Conservation (phyloP, 106 monocot species). For the Dendrobium nobile region DNA sequence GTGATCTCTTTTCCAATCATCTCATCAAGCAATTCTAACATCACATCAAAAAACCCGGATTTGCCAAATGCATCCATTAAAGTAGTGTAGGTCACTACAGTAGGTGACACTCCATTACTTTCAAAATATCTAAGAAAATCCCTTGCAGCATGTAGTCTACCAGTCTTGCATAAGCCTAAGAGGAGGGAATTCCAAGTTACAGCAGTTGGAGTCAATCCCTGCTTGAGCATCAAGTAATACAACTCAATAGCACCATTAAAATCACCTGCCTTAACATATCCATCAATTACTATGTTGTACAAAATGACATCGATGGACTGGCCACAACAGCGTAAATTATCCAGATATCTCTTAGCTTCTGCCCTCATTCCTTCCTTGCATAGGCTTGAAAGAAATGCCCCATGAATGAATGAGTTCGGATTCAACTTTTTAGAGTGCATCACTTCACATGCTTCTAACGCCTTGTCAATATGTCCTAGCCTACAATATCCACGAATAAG, state of each 20-base stretch:
- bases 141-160: slow-evolving; percentile 28
- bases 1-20: slow-evolving; percentile 44
- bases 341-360: slow-evolving; percentile 50
- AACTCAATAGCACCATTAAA: slow-evolving; percentile 33
- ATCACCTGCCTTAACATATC: slow-evolving; percentile 47
- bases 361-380: slow-evolving; percentile 38
- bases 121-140: slow-evolving; percentile 20
- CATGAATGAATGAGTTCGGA: slow-evolving; percentile 43
- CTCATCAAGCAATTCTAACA: slow-evolving; percentile 42
- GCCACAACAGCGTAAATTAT: slow-evolving; percentile 23
- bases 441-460: slow-evolving; percentile 37
- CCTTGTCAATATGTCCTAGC: slow-evolving; percentile 49
- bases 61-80: slow-evolving; percentile 57
- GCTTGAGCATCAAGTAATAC: slow-evolving; percentile 30
- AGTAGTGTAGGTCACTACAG: slow-evolving; percentile 61
- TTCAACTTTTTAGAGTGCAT: slow-evolving; percentile 33
- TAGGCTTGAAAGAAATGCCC: slow-evolving; percentile 47
- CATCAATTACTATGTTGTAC: slow-evolving; percentile 69
- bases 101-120: slow-evolving; percentile 38
- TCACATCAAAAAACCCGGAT: slow-evolving; percentile 24
- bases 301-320: slow-evolving; percentile 28
- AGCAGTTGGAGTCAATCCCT: slow-evolving; percentile 44
- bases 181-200: slow-evolving; percentile 67
- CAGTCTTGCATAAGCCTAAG: slow-evolving; percentile 51
- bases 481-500: slow-evolving; percentile 66